Base-by-base conservation (phyloP, 2,329 filamentous ascomycete species). In the Epichloe brachyelytri region DNA sequence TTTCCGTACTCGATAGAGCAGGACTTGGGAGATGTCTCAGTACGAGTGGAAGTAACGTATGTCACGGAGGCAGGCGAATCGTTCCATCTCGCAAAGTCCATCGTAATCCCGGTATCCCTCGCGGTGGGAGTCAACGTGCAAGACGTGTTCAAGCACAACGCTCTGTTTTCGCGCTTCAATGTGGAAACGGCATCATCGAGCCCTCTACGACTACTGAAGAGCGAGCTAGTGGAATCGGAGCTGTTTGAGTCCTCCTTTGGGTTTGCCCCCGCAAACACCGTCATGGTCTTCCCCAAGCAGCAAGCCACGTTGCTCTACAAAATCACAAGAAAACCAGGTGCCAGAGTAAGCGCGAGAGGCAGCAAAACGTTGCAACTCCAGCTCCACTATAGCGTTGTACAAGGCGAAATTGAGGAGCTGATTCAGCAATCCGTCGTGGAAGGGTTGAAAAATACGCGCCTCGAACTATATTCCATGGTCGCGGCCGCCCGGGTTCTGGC, bases 81-180 rank as follows among this genome's bases (percentile, higher is more conserved):
- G 10, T 68, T 62, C 49, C 59, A 55, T 46, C 59, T 69, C 47
- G 65, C 66, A 39, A 70, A 68, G 46, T 59, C 60, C 3, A 86
- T 88, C 56, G 78, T 75, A 3, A 74, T 94, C 19, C 77, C 83
- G 3, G 84, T 93, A 2, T 78, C 85, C 1, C 73, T 98, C 4
- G 87, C 88, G 0, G 75, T 98, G 3, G 90, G 91, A 3, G 93
- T 98, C 55, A 97, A 97, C 57, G 93, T 98, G 5, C 90, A 97
- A 60, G 93, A 98, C 59, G 80, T 94, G 30, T 97, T 97, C 72
- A 95, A 95, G 63, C 81, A 88, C 55, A 71, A 82, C 7, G 76
- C 80, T 0, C 74, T 97, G 0, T 93, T 93, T 62, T 96, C 90
- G 0, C 84, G 85, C 10, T 98, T 98, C 64, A 95, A 87, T 14